Evolutionary conservation across 129 eudicot species (phyloP), one percentile per base, ranked within the genome.

Genomic region (Logfia minima): DNA sequence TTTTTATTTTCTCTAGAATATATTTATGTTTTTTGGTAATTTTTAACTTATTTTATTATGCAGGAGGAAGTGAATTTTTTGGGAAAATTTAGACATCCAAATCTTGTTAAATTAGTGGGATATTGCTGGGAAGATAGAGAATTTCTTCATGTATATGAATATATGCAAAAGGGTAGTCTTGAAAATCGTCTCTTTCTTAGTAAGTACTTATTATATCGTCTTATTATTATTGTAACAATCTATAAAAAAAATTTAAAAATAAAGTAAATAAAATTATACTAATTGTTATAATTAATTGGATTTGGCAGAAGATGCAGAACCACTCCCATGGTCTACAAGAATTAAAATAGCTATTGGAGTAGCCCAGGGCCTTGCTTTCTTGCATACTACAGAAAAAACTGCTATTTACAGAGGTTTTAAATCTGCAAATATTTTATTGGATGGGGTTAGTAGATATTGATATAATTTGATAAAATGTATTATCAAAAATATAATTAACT

Each of bases 331-430:
- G 97, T 77, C 52, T 19, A 75, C 75, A 16, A 76, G 97, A 66
- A 75, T 92, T 2, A 85, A 80, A 70, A 89, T 92, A 56, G 96
- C 89, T 3, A 82, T 70, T 0, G 97, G 90, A 48, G 97, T 96
- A 56, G 96, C 96, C 10, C 78, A 84, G 48, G 97, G 97, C 14
- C 93, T 92, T 17, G 77, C 74, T 39, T 84, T 89, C 73, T 66
- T 92, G 70, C 97, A 92, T 51, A 85, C 84, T 0, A 85, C 88
- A 2, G 97, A 92, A 56, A 92, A 86, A 60, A 75, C 80, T 29
- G 97, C 89, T 58, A 92, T 92, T 26, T 92, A 87, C 51, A 85
- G 97, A 16, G 97, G 89, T 34, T 92, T 92, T 66, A 92, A 92
- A 70, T 81, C 97, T 10, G 75, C 97, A 21, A 92, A 92, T 70